Base-by-base conservation (phyloP, 2,329 filamentous ascomycete genomes). In the Didymella pomorum region DNA sequence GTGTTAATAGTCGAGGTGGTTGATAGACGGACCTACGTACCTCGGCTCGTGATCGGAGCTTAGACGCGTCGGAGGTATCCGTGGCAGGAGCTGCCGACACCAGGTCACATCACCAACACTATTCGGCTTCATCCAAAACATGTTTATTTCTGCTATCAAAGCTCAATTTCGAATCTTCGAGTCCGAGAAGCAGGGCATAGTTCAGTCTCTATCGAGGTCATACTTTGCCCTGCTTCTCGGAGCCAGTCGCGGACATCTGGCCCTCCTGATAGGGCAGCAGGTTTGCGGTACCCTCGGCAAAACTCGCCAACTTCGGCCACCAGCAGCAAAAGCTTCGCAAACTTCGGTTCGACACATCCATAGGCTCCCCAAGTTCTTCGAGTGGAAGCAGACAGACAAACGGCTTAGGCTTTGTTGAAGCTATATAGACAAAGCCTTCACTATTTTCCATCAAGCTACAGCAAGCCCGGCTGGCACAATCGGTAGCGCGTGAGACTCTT, bases 31-130 rank as follows among this genome's bases (percentile, higher is more conserved):
- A n/a, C 31, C 37, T 21, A 21, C 41, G 41, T 43, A 63, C 63
- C 63, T 65, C 63, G 63, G 63, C 63, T 63, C 60, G 60, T 52
- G 62, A 58, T 60, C 50, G 53, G 29, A 50, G 52, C 52, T 61
- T 46, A 51, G 50, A 41, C 53, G 52, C 53, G 29, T n/a, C n/a
- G 29, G 12, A 39, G 21, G 33, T 41, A 10, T 20, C 35, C 35
- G 3, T 1, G 25, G 47, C 12, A 14, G 29, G 16, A 39, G 18
- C 47, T n/a, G 25, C 25, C 35, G 4, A 20, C 4, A 8, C 35
- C n/a, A 23, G 16, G 18, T 33, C 6, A 14, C 21, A 14, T 28
- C 23, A 39, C 35, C 31, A 37, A 18, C 20, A 35, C 16, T 11
- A 4, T 16, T 23, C 35, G 35, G 6, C 2, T 12, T 14, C 4